These are phyloP conservation scores for Streptanthus diversifolius DNA, from an alignment of 345 rosid species.

Conservation along the genomic window DNA sequence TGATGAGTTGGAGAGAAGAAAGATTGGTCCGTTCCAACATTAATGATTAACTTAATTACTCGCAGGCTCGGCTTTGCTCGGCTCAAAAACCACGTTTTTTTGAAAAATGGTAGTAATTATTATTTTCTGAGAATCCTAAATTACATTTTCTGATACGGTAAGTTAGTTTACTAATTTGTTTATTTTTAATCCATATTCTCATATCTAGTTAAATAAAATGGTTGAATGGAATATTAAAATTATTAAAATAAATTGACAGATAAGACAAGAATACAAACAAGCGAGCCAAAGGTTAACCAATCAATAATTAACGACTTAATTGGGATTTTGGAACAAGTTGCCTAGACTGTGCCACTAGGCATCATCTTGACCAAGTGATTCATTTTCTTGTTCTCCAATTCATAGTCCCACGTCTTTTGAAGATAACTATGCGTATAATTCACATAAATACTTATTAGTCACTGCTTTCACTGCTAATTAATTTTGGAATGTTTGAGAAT, in stretches of 20 bases:
- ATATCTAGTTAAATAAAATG: not conserved
- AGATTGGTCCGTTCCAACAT: not conserved
- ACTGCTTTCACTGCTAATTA: constrained; percentile 2
- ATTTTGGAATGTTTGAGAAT: not conserved
- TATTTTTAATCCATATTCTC: not conserved
- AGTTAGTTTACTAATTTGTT: not conserved
- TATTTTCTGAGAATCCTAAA: not conserved
- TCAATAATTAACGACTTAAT: not conserved
- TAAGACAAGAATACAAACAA: not conserved
- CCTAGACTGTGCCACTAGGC: constrained; percentile 15
- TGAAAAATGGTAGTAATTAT: not conserved
- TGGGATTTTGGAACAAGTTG: constrained; percentile 1
- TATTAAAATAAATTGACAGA: too few species aligned
- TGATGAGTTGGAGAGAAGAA: constrained; percentile 16
- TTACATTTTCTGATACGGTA: not conserved
- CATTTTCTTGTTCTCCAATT: not conserved
- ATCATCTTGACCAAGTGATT: constrained; percentile 19
- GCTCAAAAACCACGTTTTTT: constrained; percentile 15
- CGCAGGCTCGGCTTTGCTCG: not conserved
- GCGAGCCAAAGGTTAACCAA: constrained; percentile 4
- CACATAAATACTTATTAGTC: not conserved
- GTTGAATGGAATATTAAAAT: too few species aligned
- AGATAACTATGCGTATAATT: not conserved
- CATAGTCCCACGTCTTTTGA: constrained; percentile 14
- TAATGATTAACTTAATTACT: constrained; percentile 10